Evolutionary conservation across 2,329 filamentous ascomycete genomes (phyloP), one percentile per base, ranked within the genome.

Genomic region (Botrytis galanthina): DNA sequence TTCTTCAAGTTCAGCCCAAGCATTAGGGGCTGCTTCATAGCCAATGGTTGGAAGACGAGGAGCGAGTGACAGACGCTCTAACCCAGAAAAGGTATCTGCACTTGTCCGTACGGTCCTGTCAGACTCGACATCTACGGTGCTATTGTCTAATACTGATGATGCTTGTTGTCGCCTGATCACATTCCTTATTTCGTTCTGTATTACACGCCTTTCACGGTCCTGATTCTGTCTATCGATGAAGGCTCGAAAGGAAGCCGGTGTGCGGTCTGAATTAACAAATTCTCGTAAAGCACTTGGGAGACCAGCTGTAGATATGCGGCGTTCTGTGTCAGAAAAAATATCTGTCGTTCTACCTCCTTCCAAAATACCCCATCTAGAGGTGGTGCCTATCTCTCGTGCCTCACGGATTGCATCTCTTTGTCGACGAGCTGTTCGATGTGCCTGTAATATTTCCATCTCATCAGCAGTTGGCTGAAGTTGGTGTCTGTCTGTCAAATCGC

Each of bases 361-460:
- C 72, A 72, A 76, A 7, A 69, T 37, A 12, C 73, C 73, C 74
- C 75, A 76, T 42, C 74, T 76, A 46, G 74, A 71, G 44, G 44
- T 73, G 12, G 75, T 75, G 62, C 72, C 74, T 64, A 77, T 76
- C 37, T 74, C 73, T 48, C 74, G 69, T 22, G 74, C 73, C 70
- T 79, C 79, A 70, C 76, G 77, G 35, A 75, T 70, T 69, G 75
- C 74, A 54, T 78, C 76, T 78, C 85, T 75, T 79, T 83, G 81
- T 46, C 86, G 84, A 48, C 88, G 85, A 70, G 87, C 85, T 44
- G 84, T 84, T 74, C 88, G 85, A 42, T 89, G 83, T 4, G 87
- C 87, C 74, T 90, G 87, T 4, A 90, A 81, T 1, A 90, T 86
- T 62, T 86, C 80, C 3, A 86, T 86, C 76, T 91, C 89, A 68